Base-by-base conservation (phyloP, 2,329 filamentous ascomycete species). In the Aspergillus hortae region DNA sequence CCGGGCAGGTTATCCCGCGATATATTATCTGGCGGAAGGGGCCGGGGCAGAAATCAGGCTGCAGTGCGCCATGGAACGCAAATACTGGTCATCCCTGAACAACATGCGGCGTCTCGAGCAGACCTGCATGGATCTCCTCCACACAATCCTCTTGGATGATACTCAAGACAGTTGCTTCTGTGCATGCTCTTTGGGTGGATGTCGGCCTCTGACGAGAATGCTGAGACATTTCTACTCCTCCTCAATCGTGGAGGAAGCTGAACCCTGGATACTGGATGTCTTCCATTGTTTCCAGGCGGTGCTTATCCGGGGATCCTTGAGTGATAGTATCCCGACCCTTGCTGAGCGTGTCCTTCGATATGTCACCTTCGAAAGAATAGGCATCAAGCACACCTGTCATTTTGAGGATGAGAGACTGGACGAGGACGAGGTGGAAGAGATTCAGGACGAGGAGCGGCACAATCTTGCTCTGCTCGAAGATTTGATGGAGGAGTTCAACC, bases 121-220 rank as follows among this genome's bases (percentile, higher is more conserved):
- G 12, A 17, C 14, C 15, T 12, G 14, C 15, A 14, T 38, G 35
- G 35, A 15, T 5, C 2, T 38, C 15, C 12, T 38, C 7, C 45
- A 40, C 5, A 30, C 19, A 10, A 38, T 47, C 11, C 36, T 42
- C 25, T 43, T 30, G 36, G 36, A 44, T 35, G 15, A 60, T 21
- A 41, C 19, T 27, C 32, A n/a, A 23, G 14, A 43, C n/a, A 7
- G 19, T 35, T 27, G 42, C 9, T 45, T 14, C 17, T 27, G 21
- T 27, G 42, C 48, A 43, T 54, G 54, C 48, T 49, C 43, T 42
- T 38, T 38, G 14, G 12, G 35, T 6, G 35, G 35, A 38, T 38
- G 35, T 15, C 35, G 35, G 5, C 35, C 35, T 1, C 35, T 38
- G 14, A 38, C 35, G 35, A 6, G 35, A 38, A 14, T 38, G 14